Conservation (phyloP, 257 asterid species). For the Echites panduratus region DNA sequence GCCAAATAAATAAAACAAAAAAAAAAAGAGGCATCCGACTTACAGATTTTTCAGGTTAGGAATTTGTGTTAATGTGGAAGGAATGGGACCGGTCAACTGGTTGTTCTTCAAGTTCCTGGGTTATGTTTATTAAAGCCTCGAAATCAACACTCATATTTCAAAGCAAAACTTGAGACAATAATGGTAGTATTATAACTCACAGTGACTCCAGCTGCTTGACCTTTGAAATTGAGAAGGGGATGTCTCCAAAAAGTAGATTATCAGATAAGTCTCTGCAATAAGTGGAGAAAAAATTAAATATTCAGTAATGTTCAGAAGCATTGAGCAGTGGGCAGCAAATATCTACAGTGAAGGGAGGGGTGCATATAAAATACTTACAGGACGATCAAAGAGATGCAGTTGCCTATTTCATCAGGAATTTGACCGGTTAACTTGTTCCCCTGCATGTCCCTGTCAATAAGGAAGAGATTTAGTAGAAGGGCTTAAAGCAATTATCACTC, state of each 20-base stretch:
- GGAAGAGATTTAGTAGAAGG: background rate
- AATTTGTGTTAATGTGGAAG: conserved; percentile 88
- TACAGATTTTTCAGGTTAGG: conserved; percentile 91
- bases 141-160: background rate
- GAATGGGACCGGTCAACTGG: conserved; percentile 87
- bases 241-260: conserved; percentile 72
- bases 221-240: conserved; percentile 85
- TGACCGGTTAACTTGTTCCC: conserved; percentile 90
- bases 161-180: background rate
- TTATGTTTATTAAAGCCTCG: background rate
- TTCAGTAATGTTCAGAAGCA: background rate
- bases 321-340: background rate
- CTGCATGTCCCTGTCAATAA: conserved; percentile 63
- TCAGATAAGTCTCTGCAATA: conserved; percentile 77
- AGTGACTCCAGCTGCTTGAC: conserved; percentile 85
- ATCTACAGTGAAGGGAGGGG: background rate
- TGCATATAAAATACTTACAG: conserved; percentile 34
- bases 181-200: conserved; percentile 44
- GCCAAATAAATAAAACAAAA: background rate
- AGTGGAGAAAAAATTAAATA: background rate
- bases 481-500: background rate
- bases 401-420: conserved; percentile 90
- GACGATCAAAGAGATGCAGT: conserved; percentile 52
- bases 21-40: conserved; percentile 20
- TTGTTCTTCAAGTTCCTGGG: conserved; percentile 79